Conservation (phyloP, 2,329 filamentous ascomycete genomes). For the Aspergillus hiratsukae region DNA sequence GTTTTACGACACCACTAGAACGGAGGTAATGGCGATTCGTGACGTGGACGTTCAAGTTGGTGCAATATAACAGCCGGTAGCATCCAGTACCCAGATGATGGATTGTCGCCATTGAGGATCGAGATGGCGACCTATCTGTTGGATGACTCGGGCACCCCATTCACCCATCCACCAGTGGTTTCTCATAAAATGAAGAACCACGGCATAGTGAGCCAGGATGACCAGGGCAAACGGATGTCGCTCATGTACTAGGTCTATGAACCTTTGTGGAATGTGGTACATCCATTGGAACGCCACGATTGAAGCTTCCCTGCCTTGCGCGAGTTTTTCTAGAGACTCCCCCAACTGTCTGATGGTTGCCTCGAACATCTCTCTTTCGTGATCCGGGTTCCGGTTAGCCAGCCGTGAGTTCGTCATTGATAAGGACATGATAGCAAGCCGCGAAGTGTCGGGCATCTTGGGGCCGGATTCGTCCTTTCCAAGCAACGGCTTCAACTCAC, state of each 20-base stretch:
- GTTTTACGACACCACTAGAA: neutral
- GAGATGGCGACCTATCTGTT: conserved; percentile 47
- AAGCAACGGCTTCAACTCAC: conserved; percentile 26
- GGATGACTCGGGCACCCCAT: conserved; percentile 61
- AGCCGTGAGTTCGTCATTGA: conserved; percentile 22
- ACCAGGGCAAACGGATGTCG: conserved; percentile 40
- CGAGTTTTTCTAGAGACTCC: conserved; percentile 24
- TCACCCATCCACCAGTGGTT: conserved; percentile 66
- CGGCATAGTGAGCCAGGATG: conserved; percentile 42
- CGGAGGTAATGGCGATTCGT: neutral
- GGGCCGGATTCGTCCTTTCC: conserved; percentile 16
- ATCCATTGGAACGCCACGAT: conserved; percentile 51
- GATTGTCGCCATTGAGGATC: conserved; percentile 24
- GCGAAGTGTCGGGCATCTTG: conserved; percentile 34
- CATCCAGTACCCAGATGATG: conserved; percentile 32
- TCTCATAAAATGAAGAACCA: conserved; percentile 56
- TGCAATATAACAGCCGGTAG: conserved; percentile 27
- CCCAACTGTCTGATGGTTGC: conserved; percentile 25
- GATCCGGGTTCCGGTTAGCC: conserved; percentile 15
- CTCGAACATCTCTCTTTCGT: conserved; percentile 25
- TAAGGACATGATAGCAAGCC: conserved; percentile 25
- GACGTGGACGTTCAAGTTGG: conserved; percentile 5
- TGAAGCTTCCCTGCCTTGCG: conserved; percentile 26
- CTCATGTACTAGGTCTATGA: conserved; percentile 45
- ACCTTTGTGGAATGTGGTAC: conserved; percentile 58